phyloP scores from a whole-genome alignment of 148 eudicot species.

The Nepenthes mirabilis region DNA sequence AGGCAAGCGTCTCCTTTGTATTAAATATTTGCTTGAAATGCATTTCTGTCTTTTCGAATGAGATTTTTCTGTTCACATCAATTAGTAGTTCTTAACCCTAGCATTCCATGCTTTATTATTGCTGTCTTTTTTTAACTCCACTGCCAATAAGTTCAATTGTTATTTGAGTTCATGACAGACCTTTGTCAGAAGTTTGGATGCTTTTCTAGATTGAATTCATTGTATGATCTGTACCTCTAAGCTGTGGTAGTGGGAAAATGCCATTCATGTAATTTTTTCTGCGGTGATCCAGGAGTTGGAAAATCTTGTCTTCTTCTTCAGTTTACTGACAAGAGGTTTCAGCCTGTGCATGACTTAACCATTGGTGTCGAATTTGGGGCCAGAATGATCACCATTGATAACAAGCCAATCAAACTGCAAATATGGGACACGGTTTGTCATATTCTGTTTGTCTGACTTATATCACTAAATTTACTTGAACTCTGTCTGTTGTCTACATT shows the following conservation, averaged over 20 bases:
- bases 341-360: conserved; percentile 63
- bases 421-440: conserved; percentile 52
- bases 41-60: no score
- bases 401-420: conserved; percentile 60
- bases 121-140: no score
- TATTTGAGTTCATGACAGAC: no score
- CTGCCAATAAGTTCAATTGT: no score
- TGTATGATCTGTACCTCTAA: neutral
- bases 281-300: conserved; percentile 39
- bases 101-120: no score
- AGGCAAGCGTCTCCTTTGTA: no score
- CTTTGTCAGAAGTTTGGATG: no score
- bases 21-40: no score
- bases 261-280: neutral
- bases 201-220: neutral
- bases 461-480: neutral
- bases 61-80: no score
- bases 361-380: conserved; percentile 72
- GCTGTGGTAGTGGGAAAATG: neutral
- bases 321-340: conserved; percentile 61
- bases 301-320: conserved; percentile 68
- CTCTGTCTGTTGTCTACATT: neutral
- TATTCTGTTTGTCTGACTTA: neutral
- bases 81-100: no score
- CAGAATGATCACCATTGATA: conserved; percentile 53